Evolutionary conservation across 2,329 filamentous ascomycete species (phyloP).

Genomic region (Metarhizium guizhouense): DNA sequence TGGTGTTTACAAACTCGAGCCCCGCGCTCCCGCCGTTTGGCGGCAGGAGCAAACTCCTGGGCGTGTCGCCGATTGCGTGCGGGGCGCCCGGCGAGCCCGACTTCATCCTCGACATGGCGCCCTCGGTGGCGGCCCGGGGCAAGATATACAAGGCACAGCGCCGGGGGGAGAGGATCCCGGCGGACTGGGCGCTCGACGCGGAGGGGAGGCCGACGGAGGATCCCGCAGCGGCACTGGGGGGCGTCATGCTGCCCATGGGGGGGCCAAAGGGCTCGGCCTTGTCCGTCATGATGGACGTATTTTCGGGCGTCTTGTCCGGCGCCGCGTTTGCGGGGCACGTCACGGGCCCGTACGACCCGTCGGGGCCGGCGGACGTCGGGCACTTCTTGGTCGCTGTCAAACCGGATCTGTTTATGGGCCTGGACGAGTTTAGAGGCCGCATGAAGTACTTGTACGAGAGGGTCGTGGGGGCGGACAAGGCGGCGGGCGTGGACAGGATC

Average conservation of each 20-base stretch:
- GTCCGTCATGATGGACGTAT: conserved; percentile 83
- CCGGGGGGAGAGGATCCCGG: conserved; percentile 59
- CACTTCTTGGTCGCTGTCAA: conserved; percentile 67
- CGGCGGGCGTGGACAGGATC: conserved; percentile 46
- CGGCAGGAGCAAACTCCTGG: conserved; percentile 58
- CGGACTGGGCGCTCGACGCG: conserved; percentile 66
- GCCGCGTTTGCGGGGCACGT: conserved; percentile 73
- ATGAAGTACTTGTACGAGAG: conserved; percentile 47
- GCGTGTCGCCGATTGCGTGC: conserved; percentile 65
- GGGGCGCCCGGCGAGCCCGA: conserved; percentile 54
- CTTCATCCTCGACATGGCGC: conserved; percentile 72
- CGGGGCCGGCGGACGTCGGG: conserved; percentile 59
- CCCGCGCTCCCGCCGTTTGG: conserved; percentile 67
- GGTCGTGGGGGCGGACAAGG: conserved; percentile 45
- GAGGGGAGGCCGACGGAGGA: conserved; percentile 64
- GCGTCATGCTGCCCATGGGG: conserved; percentile 80
- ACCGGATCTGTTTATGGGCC: conserved; percentile 63
- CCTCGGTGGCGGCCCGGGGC: conserved; percentile 58
- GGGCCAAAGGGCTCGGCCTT: conserved; percentile 73
- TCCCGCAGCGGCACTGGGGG: conserved; percentile 59
- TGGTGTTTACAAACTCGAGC: conserved; percentile 64
- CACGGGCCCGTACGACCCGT: conserved; percentile 66
- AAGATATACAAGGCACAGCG: conserved; percentile 65
- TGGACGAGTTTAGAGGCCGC: conserved; percentile 59
- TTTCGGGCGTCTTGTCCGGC: conserved; percentile 69